Evolutionary conservation across 2,329 filamentous ascomycete genomes (phyloP), one percentile per base, ranked within the genome.

Genomic region (Penicillium sp.): DNA sequence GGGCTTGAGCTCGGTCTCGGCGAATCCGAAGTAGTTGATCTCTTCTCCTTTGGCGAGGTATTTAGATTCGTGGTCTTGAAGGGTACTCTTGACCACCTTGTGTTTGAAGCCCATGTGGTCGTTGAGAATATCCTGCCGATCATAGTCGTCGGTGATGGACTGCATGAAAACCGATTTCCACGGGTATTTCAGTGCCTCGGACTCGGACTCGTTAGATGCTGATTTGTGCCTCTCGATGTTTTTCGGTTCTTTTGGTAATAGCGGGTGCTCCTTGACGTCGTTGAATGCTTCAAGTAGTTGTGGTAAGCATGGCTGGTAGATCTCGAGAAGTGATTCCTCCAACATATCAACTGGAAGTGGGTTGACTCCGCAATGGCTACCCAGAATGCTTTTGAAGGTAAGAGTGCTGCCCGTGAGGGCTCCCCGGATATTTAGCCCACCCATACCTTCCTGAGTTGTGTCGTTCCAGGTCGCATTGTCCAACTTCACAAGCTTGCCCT

Each of bases 21-120:
- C 64, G 49, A 62, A 71, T 18, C 75, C 76, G 49, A 78, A 78
- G 51, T 78, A 79, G 52, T 78, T 78, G 47, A 70, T 59, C 37
- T 71, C 68, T 13, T 61, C 40, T n/a, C 69, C 65, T 36, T 67
- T 62, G 5, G 68, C 68, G 7, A 40, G 57, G 30, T 62, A 76
- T 47, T 70, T 69, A 2, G 70, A 66, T 0, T 51, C 45, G 3
- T 59, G 51, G 13, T 67, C 53, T 15, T 59, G 52, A 2, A 75
- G 40, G 7, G 55, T 64, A 10, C 63, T 63, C 49, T 62, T 67
- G 18, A 61, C 66, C 9, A 70, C 62, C 15, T 56, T 62, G 18
- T 62, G 52, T 3, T 61, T 55, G 43, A 69, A 76, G 21, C 69
- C 74, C 51, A 69, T 79, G 12, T 64, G 64, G 10, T 60, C 20